Evolutionary conservation across 139 green algal species (phyloP), one percentile per base, ranked within the genome.

Genomic region (Chlorella sp.): DNA sequence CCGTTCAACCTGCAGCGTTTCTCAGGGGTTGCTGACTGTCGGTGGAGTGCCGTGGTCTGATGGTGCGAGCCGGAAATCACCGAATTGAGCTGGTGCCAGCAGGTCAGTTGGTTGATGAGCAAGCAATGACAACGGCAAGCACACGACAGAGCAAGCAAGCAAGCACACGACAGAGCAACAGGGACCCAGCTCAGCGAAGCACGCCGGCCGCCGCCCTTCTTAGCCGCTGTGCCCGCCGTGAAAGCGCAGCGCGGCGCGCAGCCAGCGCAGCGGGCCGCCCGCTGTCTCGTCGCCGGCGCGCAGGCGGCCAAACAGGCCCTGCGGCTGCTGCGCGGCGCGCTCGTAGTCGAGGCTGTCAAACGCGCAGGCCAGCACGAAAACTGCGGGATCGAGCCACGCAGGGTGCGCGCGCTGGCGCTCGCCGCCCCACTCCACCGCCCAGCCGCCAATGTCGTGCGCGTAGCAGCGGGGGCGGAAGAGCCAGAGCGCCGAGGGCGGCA

Each of bases 381-480:
- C 78, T 15, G 62, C 50, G 15, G 81, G 81, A 59, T 77, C 40
- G 29, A 86, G 74, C 64, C 64, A 83, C 25, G 69, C 63, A 8
- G 81, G 81, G 70, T 84, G 69, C 1, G 12, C 36, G 15, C 35
- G 29, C 8, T 70, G 63, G 7, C 43, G 35, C 12, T 75, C 6
- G 0, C 82, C 78, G 25, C n/a, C 35, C 82, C 82, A 87, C 45
- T 87, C 77, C 15, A 87, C 61, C 61, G 74, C 81, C 79, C 78
- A 84, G 46, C 77, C 76, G n/a, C 71, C 82, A n/a, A 63, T 73
- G 50, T 81, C 56, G n/a, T 87, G 79, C 11, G 46, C 7, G 35
- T 77, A 29, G 4, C 38, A 65, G 11, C 77, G 64, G 38, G 82
- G 82, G n/a, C 66, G 72, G 63, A 87, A 87, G 5, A 87, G 71